Conservation (phyloP, 2,329 filamentous ascomycete species). For the Cercospora sojina region DNA sequence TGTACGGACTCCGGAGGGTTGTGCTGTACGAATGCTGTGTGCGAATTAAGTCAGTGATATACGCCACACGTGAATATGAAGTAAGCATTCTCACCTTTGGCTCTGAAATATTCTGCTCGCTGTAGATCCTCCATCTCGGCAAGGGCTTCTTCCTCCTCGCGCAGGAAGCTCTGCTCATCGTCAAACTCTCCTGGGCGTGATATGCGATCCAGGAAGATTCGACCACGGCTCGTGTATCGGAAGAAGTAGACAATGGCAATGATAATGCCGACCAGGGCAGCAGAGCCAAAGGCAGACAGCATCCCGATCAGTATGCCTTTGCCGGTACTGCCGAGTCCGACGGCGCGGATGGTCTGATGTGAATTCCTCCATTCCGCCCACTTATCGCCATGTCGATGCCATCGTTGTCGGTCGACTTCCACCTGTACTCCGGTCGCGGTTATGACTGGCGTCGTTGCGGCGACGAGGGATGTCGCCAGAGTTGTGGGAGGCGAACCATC, state of each 20-base stretch:
- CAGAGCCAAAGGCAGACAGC: constrained; percentile 89
- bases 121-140: constrained; percentile 95
- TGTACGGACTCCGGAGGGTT: constrained; percentile 94
- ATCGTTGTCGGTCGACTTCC: constrained; percentile 5
- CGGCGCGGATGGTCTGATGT: constrained; percentile 11
- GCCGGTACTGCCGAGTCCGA: constrained; percentile 44
- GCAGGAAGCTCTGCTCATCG: constrained; percentile 90
- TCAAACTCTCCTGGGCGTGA: constrained; percentile 94
- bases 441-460: neutral
- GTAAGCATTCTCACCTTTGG: constrained; percentile 69
- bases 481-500: constrained; percentile 21
- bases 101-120: constrained; percentile 84
- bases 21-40: constrained; percentile 80
- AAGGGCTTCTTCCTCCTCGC: constrained; percentile 91
- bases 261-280: constrained; percentile 75
- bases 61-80: neutral
- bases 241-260: constrained; percentile 89
- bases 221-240: constrained; percentile 79
- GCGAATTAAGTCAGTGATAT: constrained; percentile 28
- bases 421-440: neutral
- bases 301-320: constrained; percentile 91
- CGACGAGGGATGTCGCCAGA: constrained; percentile 10
- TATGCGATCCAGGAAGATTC: constrained; percentile 90
- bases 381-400: constrained; percentile 13
- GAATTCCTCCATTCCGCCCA: constrained; percentile 13